Evolutionary conservation across 1,284 basidiomycete genomes (phyloP).

Genomic region (Leccinum griseonigrum): DNA sequence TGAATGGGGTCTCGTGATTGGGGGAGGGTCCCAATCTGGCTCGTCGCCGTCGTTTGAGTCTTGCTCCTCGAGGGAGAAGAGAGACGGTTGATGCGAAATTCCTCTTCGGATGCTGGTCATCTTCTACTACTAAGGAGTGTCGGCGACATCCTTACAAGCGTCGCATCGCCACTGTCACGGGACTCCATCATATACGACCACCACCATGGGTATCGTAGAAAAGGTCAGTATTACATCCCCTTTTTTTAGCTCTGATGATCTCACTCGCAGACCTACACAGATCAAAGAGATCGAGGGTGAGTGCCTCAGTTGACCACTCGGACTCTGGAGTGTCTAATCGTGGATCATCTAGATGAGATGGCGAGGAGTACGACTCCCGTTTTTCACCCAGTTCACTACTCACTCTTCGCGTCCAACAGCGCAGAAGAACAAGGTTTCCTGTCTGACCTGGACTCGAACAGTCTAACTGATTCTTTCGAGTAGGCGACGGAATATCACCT

Average conservation of each 20-base stretch:
- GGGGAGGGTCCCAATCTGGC: slow-evolving; percentile 33
- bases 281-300: slow-evolving; percentile 93
- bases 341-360: slow-evolving; percentile 78
- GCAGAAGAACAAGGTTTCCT: slow-evolving; percentile 82
- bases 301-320: neutral
- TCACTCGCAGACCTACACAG: slow-evolving; percentile 36
- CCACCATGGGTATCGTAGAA: slow-evolving; percentile 82
- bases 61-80: slow-evolving; percentile 66
- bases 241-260: neutral
- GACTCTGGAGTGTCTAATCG: slow-evolving; percentile 9
- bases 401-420: slow-evolving; percentile 43
- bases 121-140: neutral
- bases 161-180: neutral
- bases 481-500: slow-evolving; percentile 92
- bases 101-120: slow-evolving; percentile 38
- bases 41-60: slow-evolving; percentile 40
- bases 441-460: neutral
- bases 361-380: slow-evolving; percentile 54
- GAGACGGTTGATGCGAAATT: slow-evolving; percentile 53
- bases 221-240: slow-evolving; percentile 51
- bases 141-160: neutral
- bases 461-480: slow-evolving; percentile 31
- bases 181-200: neutral
- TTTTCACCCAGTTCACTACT: slow-evolving; percentile 7
- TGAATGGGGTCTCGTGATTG: slow-evolving; percentile 33